Base-by-base conservation (phyloP, 352 stramenopile species). In the Phytophthora niederhauseri region DNA sequence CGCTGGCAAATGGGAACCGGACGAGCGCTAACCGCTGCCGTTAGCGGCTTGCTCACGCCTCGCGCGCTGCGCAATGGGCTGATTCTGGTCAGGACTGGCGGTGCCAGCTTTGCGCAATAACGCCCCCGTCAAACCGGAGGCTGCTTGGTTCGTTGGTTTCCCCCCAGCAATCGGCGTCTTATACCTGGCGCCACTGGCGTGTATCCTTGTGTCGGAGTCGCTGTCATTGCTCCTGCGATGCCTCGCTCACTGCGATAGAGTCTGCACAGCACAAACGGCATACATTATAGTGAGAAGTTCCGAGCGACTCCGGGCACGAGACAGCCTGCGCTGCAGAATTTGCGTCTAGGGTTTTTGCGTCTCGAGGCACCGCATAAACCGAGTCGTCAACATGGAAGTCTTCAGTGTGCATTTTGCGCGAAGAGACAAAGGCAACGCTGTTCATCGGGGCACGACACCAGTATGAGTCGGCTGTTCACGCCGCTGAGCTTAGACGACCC, bases 401-500 rank as follows among this genome's bases (percentile, higher is more conserved):
- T 38, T 57, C 50, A 57, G 50, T 57, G 50, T 57, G 50, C 26
- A 38, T 34, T 57, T 57, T 43, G 50, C 5, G 14, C 53, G 4
- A 12, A 19, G 12, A 26, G 12, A 26, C 17, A 31, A 28, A 48
- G 7, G 43, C 8, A 31, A 43, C 28, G 7, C 41, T 45, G n/a
- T 8, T n/a, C 15, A 49, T n/a, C 7, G 36, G 36, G 12, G 19
- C 19, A 24, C 17, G 46, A n/a, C 46, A 11, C n/a, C 19, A 52
- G 46, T 41, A 62, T 62, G 56, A 62, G 56, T 28, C 56, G 26
- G 22, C 26, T 62, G 41, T 62, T 62, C 36, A 49, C 26, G 20
- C 24, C 56, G 56, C 41, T 62, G 41, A 20, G 14, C 56, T 36
- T 62, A 17, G 20, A 34, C 49, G 41, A 62, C 6, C 15, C 56